Evolutionary conservation across 23 red algal genomes (phyloP).

Genomic region (Gracilaria caudata): DNA sequence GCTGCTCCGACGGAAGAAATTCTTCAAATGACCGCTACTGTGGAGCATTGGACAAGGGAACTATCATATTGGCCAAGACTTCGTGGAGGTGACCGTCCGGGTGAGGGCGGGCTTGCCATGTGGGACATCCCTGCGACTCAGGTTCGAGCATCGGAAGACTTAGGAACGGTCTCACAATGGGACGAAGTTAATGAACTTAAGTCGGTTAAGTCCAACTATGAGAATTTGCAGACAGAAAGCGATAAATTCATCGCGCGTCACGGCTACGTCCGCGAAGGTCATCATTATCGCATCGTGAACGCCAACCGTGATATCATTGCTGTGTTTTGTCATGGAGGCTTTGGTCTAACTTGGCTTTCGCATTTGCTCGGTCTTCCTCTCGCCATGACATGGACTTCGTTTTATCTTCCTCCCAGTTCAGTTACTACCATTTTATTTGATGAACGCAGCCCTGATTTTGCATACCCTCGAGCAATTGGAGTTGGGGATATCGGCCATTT

Average conservation of each 20-base stretch:
- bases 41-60: slow-evolving; percentile 96
- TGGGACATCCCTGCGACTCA: slow-evolving; percentile 86
- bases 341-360: slow-evolving; percentile 96
- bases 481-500: slow-evolving; percentile 87
- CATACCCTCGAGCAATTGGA: slow-evolving; percentile 82
- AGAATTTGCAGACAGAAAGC: slow-evolving; percentile 42
- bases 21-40: slow-evolving; percentile 51
- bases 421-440: slow-evolving; percentile 98
- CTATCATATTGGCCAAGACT: slow-evolving; percentile 88
- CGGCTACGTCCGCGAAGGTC: slow-evolving; percentile 81
- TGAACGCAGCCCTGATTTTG: slow-evolving; percentile 72
- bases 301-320: slow-evolving; percentile 70
- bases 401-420: slow-evolving; percentile 87
- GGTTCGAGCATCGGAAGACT: slow-evolving; percentile 55
- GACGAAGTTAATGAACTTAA: slow-evolving; percentile 27
- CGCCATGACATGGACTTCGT: slow-evolving; percentile 78
- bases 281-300: slow-evolving; percentile 67
- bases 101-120: slow-evolving; percentile 81
- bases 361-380: slow-evolving; percentile 90
- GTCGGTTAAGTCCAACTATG: slow-evolving; percentile 41
- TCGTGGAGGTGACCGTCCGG: slow-evolving; percentile 33
- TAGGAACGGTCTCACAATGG: slow-evolving; percentile 38
- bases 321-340: slow-evolving; percentile 98
- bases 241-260: slow-evolving; percentile 93
- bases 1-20: slow-evolving; percentile 73